Conservation (phyloP, 192 early-diverging fungal species). For the Endogone sp. region DNA sequence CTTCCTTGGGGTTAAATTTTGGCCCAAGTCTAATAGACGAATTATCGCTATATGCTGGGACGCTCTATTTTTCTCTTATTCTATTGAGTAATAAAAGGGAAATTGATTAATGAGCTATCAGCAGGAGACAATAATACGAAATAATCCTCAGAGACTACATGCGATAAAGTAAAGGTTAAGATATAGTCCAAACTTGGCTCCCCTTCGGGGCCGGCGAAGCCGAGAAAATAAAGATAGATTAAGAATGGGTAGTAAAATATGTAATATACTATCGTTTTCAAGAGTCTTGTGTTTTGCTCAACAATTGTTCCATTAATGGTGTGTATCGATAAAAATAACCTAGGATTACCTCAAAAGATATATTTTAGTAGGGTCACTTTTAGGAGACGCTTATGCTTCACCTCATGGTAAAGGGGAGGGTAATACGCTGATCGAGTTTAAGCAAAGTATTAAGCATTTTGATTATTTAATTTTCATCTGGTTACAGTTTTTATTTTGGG, state of each 20-base stretch:
- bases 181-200: conserved; percentile 19
- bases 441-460: not conserved
- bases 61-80: no score
- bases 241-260: not conserved
- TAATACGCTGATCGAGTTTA: not conserved
- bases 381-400: not conserved
- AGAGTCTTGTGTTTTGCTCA: no score
- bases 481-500: not conserved
- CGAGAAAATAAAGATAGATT: conserved; percentile 1
- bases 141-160: conserved; percentile 27
- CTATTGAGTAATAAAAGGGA: conserved; percentile 10
- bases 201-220: not conserved
- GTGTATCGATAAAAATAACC: no score
- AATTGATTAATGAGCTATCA: conserved; percentile 13
- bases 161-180: conserved; percentile 15
- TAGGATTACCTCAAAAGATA: conserved; percentile 1
- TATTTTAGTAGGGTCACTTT: not conserved
- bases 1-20: conserved; percentile 18
- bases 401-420: not conserved
- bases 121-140: conserved; percentile 12
- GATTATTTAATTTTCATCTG: conserved; percentile 3
- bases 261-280: not conserved
- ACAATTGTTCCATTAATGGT: no score
- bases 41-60: no score
- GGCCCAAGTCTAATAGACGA: no score